Conservation (phyloP, 2,329 filamentous ascomycete genomes). For the Colletotrichum siamense region DNA sequence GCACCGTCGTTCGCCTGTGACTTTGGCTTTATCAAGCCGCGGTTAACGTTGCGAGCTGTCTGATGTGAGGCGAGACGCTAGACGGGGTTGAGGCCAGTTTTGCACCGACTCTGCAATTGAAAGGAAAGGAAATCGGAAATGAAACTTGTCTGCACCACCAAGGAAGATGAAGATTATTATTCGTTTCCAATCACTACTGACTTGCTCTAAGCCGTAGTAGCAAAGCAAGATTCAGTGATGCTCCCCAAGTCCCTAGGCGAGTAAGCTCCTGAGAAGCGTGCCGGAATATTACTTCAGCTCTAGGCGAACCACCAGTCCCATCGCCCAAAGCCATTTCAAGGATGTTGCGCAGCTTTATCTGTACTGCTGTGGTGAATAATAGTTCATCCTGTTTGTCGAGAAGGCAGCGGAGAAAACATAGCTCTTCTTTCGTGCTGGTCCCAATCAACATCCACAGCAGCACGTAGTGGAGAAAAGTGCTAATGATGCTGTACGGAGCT, state of each 20-base stretch:
- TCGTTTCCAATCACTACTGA: background rate
- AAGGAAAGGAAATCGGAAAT: background rate
- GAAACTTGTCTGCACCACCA: background rate
- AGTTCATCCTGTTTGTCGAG: background rate
- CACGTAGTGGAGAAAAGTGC: background rate
- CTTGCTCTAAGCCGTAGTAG: background rate
- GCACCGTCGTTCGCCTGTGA: too few species aligned
- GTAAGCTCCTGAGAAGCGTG: background rate
- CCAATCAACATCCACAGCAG: background rate
- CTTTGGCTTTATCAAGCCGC: too few species aligned
- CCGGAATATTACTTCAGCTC: background rate
- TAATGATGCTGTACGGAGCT: background rate
- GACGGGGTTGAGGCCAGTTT: background rate
- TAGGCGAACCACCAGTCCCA: too few species aligned
- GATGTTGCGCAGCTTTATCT: background rate
- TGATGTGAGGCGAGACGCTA: background rate
- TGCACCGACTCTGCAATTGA: background rate
- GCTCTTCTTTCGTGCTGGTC: background rate
- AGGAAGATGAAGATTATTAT: background rate
- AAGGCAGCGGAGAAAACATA: background rate
- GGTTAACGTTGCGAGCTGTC: background rate
- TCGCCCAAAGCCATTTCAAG: background rate
- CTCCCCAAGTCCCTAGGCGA: conserved; percentile 1
- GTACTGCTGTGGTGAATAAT: background rate
- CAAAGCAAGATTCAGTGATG: background rate